These are phyloP conservation scores for Cercospora sojina DNA, from an alignment of 2,329 filamentous ascomycete genomes.

Conservation along the genomic window DNA sequence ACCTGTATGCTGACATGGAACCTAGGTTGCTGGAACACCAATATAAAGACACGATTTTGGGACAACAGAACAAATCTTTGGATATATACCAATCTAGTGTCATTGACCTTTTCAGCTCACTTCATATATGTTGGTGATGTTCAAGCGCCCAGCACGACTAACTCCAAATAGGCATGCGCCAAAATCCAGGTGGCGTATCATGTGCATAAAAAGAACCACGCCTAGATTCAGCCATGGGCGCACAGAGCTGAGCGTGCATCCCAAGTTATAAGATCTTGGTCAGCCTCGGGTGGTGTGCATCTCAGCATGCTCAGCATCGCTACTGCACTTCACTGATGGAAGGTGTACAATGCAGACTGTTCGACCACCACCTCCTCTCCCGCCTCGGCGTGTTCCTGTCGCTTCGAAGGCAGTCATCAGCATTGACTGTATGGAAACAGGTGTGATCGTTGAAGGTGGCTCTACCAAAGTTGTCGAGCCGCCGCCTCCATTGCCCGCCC, in stretches of 20 bases:
- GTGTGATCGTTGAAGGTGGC: neutral
- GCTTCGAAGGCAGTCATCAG: neutral
- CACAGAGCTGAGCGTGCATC: neutral
- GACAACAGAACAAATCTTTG: neutral
- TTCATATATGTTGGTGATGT: neutral
- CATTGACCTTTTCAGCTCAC: neutral
- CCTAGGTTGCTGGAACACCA: conserved; percentile 9
- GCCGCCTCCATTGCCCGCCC: neutral
- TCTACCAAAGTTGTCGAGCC: neutral
- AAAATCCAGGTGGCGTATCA: neutral
- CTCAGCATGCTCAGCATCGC: neutral
- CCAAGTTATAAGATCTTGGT: neutral
- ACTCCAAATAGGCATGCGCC: neutral
- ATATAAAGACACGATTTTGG: conserved; percentile 1
- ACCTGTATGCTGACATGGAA: neutral
- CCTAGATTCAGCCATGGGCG: conserved; percentile 2
- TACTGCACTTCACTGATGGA: neutral
- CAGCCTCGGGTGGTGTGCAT: neutral
- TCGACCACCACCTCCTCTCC: neutral
- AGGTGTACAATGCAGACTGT: neutral
- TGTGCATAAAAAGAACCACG: neutral
- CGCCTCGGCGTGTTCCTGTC: neutral
- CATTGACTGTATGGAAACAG: neutral
- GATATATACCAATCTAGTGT: neutral
- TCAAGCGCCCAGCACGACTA: neutral